These are phyloP conservation scores for Dipteronia sinensis DNA, from an alignment of 345 rosid genomes.

Conservation along the genomic window DNA sequence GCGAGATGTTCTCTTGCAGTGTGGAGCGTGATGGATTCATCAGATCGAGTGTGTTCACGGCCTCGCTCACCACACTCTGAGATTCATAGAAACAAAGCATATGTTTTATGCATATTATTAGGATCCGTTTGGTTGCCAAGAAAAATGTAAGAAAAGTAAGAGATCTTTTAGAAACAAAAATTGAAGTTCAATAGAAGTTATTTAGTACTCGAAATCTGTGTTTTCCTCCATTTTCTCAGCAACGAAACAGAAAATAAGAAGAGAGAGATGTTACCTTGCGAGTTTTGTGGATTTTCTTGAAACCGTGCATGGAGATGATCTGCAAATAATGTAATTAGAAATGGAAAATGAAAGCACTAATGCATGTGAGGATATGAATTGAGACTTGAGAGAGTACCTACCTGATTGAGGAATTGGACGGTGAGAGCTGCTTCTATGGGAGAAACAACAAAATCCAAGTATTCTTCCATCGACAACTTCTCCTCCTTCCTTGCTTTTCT, in stretches of 20 bases:
- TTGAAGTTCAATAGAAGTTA: too few species aligned
- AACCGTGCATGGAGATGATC: slow-evolving; percentile 55
- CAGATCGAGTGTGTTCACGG: slow-evolving; percentile 37
- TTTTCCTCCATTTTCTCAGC: background rate
- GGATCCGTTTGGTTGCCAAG: slow-evolving; percentile 13
- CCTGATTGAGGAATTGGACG: slow-evolving; percentile 42
- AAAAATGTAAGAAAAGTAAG: background rate
- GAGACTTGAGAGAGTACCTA: background rate
- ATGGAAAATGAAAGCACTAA: background rate
- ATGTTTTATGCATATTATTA: background rate
- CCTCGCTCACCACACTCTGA: slow-evolving; percentile 41
- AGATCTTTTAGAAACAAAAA: background rate
- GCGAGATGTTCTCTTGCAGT: slow-evolving; percentile 32
- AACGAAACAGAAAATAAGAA: slow-evolving; percentile 5
- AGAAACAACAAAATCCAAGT: slow-evolving; percentile 35
- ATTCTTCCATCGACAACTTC: slow-evolving; percentile 33
- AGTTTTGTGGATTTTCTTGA: slow-evolving; percentile 3
- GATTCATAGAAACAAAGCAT: background rate
- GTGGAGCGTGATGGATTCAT: slow-evolving; percentile 59
- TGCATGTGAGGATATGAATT: background rate
- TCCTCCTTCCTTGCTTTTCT: background rate
- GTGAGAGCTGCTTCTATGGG: slow-evolving; percentile 27
- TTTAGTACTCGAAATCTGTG: background rate
- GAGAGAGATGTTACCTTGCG: slow-evolving; percentile 25
- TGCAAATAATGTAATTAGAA: slow-evolving; percentile 10